A percentile compares a stretch with the other conserved stretches of the same genome.
Conservation (phyloP, 768 basidiomycete species). For the Pisolithus albus region DNA sequence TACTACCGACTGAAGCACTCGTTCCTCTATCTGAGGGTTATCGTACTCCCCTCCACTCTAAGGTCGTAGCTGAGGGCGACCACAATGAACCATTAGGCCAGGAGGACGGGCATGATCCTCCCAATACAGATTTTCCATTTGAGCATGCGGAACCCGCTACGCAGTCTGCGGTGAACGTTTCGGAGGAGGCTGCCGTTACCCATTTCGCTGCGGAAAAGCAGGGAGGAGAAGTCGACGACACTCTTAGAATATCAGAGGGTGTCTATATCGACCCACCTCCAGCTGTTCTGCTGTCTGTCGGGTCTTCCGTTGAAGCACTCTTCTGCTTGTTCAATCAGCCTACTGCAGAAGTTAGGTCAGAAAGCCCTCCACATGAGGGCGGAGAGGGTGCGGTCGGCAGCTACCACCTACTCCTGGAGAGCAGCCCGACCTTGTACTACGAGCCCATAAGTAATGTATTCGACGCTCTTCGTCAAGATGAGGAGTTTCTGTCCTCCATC, state of each 20-base stretch:
- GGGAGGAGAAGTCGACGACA: conserved; percentile 28
- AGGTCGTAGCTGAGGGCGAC: not conserved
- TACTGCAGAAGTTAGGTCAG: conserved; percentile 19
- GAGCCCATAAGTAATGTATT: conserved; percentile 67
- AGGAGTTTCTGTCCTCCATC: conserved; percentile 36
- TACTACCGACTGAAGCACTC: not conserved
- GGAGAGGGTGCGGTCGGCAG: conserved; percentile 12
- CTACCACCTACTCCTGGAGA: conserved; percentile 47
- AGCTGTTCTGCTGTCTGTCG: conserved; percentile 47
- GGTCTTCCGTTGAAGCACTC: conserved; percentile 34
- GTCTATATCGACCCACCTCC: conserved; percentile 74
- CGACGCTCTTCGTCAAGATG: conserved; percentile 63
- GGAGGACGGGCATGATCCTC: conserved; percentile 2
- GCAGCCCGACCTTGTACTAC: conserved; percentile 68
- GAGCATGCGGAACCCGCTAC: conserved; percentile 7
- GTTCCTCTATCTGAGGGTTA: conserved; percentile 6
- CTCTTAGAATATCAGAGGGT: conserved; percentile 58
- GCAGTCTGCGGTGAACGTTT: conserved; percentile 6
- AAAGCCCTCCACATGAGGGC: conserved; percentile 17
- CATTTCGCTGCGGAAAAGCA: not conserved
- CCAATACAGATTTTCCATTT: conserved; percentile 6
- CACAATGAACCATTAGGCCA: conserved; percentile 1
- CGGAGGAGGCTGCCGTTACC: not conserved
- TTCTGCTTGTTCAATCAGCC: conserved; percentile 56
- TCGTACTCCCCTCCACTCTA: not conserved